These are phyloP conservation scores for Ceratobasidium sp. DNA, from an alignment of 1,284 basidiomycete species.

Conservation along the genomic window DNA sequence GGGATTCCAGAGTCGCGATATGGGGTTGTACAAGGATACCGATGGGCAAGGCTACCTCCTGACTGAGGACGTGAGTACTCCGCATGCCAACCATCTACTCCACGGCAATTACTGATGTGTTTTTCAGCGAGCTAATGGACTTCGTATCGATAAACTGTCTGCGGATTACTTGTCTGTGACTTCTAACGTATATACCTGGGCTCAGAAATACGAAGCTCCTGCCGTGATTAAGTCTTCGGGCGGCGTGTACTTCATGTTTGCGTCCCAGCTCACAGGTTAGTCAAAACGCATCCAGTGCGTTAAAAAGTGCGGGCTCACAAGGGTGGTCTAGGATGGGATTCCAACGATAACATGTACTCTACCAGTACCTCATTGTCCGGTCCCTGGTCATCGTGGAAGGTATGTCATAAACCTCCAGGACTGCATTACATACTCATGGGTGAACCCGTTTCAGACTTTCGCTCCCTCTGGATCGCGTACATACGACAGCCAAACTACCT, in stretches of 20 bases:
- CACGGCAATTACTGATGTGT: not conserved
- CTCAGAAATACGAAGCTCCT: constrained; percentile 46
- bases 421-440: not conserved
- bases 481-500: constrained; percentile 48
- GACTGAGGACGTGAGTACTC: constrained; percentile 47
- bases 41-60: constrained; percentile 48
- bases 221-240: constrained; percentile 47
- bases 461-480: constrained; percentile 47
- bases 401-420: not conserved
- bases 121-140: constrained; percentile 46
- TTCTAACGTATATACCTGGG: constrained; percentile 47
- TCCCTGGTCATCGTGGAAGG: constrained; percentile 49
- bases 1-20: constrained; percentile 48
- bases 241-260: constrained; percentile 49
- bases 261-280: constrained; percentile 48
- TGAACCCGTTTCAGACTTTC: constrained; percentile 42
- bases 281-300: not conserved
- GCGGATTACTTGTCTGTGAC: constrained; percentile 45
- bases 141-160: constrained; percentile 48
- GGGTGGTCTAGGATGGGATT: constrained; percentile 45
- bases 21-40: constrained; percentile 49
- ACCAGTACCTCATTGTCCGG: constrained; percentile 47
- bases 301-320: not conserved
- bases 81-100: not conserved
- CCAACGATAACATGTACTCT: constrained; percentile 49